Percentiles rank a stretch among this genome's conserved stretches.
phyloP scores from a whole-genome alignment of 129 eudicot genomes.

The Scalesia atractyloides region DNA sequence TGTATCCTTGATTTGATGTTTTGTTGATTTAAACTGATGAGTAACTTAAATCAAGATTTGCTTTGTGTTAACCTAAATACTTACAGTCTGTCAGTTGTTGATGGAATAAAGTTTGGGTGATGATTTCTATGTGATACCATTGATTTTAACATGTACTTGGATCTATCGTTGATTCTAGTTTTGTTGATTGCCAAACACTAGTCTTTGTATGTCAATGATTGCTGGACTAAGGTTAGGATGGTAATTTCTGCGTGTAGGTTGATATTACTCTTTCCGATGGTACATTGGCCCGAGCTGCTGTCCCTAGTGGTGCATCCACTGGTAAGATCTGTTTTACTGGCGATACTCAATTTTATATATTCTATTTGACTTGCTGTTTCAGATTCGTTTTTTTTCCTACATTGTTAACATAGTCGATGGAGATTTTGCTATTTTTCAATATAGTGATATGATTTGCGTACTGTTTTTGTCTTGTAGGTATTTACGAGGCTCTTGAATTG shows the following conservation, averaged over 20 bases:
- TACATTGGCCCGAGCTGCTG: constrained; percentile 81
- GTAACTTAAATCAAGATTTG: no score
- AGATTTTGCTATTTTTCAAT: background rate
- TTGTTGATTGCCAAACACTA: background rate
- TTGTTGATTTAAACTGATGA: no score
- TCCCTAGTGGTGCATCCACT: constrained; percentile 99
- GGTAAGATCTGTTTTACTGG: constrained; percentile 47
- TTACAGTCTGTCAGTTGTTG: no score
- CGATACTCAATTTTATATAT: background rate
- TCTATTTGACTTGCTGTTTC: background rate
- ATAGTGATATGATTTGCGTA: background rate
- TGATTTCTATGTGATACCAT: no score
- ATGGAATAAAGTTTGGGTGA: no score
- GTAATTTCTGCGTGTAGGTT: constrained; percentile 43
- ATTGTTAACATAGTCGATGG: background rate
- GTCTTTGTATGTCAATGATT: background rate
- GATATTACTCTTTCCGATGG: constrained; percentile 72
- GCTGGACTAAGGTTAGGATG: background rate
- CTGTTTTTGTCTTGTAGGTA: constrained; percentile 41
- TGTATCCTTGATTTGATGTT: no score
- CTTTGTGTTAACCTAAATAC: no score
- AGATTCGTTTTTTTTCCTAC: background rate
- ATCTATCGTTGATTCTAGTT: no score
- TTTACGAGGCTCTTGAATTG: constrained; percentile 94
- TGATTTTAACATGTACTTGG: no score